phyloP scores from a whole-genome alignment of 106 monocot genomes.

The Allium sativum region DNA sequence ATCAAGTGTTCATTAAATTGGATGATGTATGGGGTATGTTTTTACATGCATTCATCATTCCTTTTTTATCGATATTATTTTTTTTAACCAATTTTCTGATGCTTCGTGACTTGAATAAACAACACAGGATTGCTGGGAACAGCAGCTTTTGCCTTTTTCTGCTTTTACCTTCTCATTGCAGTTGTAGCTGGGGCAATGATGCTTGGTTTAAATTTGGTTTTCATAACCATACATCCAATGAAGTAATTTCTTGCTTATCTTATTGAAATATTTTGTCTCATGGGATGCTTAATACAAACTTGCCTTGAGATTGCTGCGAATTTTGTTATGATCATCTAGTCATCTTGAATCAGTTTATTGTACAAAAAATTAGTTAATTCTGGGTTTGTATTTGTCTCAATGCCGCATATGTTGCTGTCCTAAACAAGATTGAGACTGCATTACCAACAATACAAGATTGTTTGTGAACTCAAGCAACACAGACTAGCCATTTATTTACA shows the following conservation, averaged over 20 bases:
- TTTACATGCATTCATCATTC: not conserved
- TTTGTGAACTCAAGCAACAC: too few relatives aligned
- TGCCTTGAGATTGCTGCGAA: too few relatives aligned
- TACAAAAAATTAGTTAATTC: too few relatives aligned
- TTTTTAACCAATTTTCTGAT: not conserved
- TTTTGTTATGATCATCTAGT: too few relatives aligned
- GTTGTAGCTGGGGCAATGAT: slow-evolving; percentile 97
- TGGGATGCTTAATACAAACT: too few relatives aligned
- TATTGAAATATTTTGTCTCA: not conserved
- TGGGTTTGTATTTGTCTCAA: too few relatives aligned
- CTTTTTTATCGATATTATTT: not conserved
- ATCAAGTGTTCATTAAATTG: slow-evolving; percentile 89
- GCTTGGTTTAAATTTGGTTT: slow-evolving; percentile 89
- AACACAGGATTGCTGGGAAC: slow-evolving; percentile 83
- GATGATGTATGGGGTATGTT: slow-evolving; percentile 93
- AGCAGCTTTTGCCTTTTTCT: slow-evolving; percentile 94
- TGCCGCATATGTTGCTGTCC: too few relatives aligned
- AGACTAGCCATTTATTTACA: too few relatives aligned
- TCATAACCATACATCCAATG: slow-evolving; percentile 98
- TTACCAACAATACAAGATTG: too few relatives aligned
- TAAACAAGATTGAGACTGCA: too few relatives aligned
- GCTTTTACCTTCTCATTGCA: slow-evolving; percentile 90
- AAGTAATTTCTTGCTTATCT: slow-evolving; percentile 48
- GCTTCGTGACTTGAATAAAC: slow-evolving; percentile 2
- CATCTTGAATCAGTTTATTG: too few relatives aligned